Evolutionary conservation across 163 green algal species (phyloP).

Genomic region (Coccomyxa subellipsoidea): DNA sequence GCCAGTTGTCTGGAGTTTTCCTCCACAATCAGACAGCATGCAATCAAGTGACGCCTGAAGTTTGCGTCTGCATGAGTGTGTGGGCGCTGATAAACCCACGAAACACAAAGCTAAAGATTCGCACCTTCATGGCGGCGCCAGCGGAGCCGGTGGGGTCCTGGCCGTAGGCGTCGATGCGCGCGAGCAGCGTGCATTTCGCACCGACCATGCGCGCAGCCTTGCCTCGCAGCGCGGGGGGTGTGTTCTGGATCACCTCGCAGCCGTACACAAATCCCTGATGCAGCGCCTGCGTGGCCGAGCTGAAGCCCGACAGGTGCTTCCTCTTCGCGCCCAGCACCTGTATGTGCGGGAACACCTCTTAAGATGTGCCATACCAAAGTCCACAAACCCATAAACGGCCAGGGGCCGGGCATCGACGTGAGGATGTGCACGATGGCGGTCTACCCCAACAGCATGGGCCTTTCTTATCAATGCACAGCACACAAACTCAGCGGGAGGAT

Average conservation of each 20-base stretch:
- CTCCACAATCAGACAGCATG: too few species aligned
- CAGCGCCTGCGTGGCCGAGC: conserved; percentile 54
- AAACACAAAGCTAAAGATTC: neutral
- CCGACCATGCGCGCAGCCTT: conserved; percentile 80
- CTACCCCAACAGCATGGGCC: too few species aligned
- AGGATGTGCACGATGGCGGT: too few species aligned
- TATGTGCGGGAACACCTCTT: neutral
- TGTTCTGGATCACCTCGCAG: conserved; percentile 71
- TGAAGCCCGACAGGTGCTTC: conserved; percentile 83
- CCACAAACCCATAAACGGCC: too few species aligned
- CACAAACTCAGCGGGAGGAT: too few species aligned
- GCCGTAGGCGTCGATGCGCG: conserved; percentile 89
- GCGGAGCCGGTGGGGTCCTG: conserved; percentile 37
- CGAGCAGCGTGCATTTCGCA: conserved; percentile 89
- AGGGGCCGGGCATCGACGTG: too few species aligned
- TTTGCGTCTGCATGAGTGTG: neutral
- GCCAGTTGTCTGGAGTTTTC: too few species aligned
- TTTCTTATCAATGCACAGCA: too few species aligned
- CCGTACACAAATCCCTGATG: conserved; percentile 85
- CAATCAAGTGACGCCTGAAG: neutral
- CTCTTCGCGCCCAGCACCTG: conserved; percentile 90
- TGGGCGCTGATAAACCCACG: neutral
- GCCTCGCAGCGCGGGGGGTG: conserved; percentile 70
- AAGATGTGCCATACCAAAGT: too few species aligned
- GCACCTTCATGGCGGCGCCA: conserved; percentile 31